Percentiles rank a stretch among this genome's conserved stretches.
Conservation (phyloP, 495 filamentous ascomycete genomes). For the Filosporella fistucella region DNA sequence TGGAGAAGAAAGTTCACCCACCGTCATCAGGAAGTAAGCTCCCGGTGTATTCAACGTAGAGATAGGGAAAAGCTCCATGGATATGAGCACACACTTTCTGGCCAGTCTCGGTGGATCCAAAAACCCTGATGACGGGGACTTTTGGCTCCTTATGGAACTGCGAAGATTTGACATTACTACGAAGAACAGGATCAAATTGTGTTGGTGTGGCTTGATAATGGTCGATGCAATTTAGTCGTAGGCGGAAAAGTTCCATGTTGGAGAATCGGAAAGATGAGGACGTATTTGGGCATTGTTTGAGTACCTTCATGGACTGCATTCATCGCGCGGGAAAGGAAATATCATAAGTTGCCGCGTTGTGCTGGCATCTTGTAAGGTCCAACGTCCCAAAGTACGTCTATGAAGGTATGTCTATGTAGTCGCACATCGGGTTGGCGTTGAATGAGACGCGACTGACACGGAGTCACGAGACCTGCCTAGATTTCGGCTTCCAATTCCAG, state of each 20-base stretch:
- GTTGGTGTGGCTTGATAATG: slow-evolving; percentile 79
- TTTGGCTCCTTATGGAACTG: slow-evolving; percentile 55
- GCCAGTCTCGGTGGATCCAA: slow-evolving; percentile 90
- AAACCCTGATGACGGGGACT: slow-evolving; percentile 85
- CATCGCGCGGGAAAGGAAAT: no score
- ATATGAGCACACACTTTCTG: slow-evolving; percentile 97
- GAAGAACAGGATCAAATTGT: slow-evolving; percentile 75
- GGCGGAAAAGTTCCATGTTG: slow-evolving; percentile 63
- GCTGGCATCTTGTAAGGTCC: no score
- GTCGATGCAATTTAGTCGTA: slow-evolving; percentile 93
- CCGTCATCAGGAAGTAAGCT: slow-evolving; percentile 61
- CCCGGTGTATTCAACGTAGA: slow-evolving; percentile 84
- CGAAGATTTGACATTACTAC: slow-evolving; percentile 44
- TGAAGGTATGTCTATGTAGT: no score
- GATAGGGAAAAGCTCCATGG: slow-evolving; percentile 91
- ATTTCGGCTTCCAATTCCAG: no score
- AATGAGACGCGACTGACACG: no score
- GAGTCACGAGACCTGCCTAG: background rate
- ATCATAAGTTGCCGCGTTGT: no score
- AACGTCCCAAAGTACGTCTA: no score
- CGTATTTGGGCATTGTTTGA: background rate
- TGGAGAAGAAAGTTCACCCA: slow-evolving; percentile 30
- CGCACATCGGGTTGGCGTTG: no score
- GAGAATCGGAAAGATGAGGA: background rate
- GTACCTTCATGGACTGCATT: background rate